Evolutionary conservation across 1,284 basidiomycete genomes (phyloP).

Genomic region (Pseudozyma hubeiensis): DNA sequence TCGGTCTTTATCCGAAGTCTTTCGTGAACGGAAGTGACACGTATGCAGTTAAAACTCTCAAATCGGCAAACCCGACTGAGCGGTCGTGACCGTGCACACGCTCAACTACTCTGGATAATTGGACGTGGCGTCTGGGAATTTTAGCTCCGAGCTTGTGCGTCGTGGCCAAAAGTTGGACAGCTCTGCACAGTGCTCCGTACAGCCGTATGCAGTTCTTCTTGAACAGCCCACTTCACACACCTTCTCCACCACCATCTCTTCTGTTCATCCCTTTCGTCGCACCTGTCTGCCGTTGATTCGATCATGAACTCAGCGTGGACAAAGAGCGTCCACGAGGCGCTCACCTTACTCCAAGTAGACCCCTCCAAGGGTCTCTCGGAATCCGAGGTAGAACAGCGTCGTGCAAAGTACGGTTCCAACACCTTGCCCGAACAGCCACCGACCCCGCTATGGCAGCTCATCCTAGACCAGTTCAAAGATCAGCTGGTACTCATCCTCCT

Average conservation of each 20-base stretch:
- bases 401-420: conserved; percentile 55
- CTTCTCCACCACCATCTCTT: conserved; percentile 2
- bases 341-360: conserved; percentile 54
- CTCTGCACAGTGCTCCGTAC: too few species aligned
- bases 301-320: conserved; percentile 66
- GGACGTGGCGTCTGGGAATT: too few species aligned
- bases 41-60: not conserved
- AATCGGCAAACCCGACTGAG: not conserved
- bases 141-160: too few species aligned
- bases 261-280: not conserved
- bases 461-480: conserved; percentile 89
- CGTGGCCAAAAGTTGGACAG: too few species aligned
- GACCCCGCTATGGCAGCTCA: conserved; percentile 90
- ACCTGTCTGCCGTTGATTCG: not conserved
- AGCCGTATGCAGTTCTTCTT: too few species aligned
- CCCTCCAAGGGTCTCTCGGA: conserved; percentile 56
- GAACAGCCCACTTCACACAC: not conserved
- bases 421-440: conserved; percentile 85
- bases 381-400: conserved; percentile 48
- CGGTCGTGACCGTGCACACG: too few species aligned
- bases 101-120: too few species aligned
- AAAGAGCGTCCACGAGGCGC: conserved; percentile 55
- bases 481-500: conserved; percentile 68
- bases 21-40: not conserved
- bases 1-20: too few species aligned